These are phyloP conservation scores for Mytilinidion resinicola DNA, from an alignment of 495 filamentous ascomycete genomes.

Conservation along the genomic window DNA sequence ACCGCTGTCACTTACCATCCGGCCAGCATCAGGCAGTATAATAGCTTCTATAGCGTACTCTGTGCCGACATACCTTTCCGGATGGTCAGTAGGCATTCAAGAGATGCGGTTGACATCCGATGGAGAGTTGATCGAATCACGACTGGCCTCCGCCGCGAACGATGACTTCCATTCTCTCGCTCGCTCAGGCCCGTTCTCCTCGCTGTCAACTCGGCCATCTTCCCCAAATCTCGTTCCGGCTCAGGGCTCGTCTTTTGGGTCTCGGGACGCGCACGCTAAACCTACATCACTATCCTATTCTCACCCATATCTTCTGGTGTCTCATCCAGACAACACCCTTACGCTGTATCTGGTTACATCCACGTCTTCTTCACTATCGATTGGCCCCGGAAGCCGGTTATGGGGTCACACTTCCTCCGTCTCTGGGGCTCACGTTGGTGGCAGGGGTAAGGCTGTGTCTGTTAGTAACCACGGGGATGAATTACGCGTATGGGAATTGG, in stretches of 20 bases:
- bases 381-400: conserved; percentile 69
- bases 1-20: conserved; percentile 72
- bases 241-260: not conserved
- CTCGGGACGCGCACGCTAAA: conserved; percentile 23
- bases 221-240: conserved; percentile 4
- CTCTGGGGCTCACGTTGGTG: conserved; percentile 75
- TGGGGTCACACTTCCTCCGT: conserved; percentile 96
- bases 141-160: conserved; percentile 46
- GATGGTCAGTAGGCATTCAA: conserved; percentile 88
- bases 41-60: conserved; percentile 83
- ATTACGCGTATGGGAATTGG: conserved; percentile 89
- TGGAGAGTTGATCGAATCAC: conserved; percentile 50
- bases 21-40: conserved; percentile 52
- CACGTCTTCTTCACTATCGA: conserved; percentile 54
- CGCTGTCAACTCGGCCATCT: conserved; percentile 19
- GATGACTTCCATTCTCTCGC: conserved; percentile 34
- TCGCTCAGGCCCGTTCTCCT: conserved; percentile 3
- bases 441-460: conserved; percentile 83
- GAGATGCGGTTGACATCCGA: conserved; percentile 61
- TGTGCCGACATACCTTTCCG: conserved; percentile 56
- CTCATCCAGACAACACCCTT: conserved; percentile 87
- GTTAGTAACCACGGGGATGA: conserved; percentile 78
- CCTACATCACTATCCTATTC: conserved; percentile 78
- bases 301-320: conserved; percentile 85
- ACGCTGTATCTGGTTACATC: conserved; percentile 81